phyloP scores from a whole-genome alignment of 345 rosid species.

The Sonneratia alba region DNA sequence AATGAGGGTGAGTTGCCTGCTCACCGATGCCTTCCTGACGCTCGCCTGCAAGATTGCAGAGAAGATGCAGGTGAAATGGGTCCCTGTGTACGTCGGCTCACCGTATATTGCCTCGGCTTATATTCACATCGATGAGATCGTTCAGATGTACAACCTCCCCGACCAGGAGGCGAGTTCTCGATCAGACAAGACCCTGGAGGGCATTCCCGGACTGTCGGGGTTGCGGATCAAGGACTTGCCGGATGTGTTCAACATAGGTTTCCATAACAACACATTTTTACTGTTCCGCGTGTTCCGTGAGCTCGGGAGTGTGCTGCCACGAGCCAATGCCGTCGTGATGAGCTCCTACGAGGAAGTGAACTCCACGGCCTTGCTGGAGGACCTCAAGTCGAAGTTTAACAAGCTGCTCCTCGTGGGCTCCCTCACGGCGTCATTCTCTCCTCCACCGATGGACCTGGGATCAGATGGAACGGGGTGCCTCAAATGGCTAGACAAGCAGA shows the following conservation, averaged over 20 bases:
- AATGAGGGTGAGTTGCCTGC: slow-evolving; percentile 1
- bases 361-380: slow-evolving; percentile 14
- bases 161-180: not conserved
- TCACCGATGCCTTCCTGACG: not conserved
- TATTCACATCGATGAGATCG: slow-evolving; percentile 21
- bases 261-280: slow-evolving; percentile 8
- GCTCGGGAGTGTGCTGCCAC: slow-evolving; percentile 28
- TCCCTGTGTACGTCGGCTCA: slow-evolving; percentile 27
- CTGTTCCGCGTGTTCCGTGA: slow-evolving; percentile 24
- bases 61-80: slow-evolving; percentile 32
- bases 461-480: slow-evolving; percentile 35
- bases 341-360: slow-evolving; percentile 39
- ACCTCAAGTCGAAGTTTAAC: slow-evolving; percentile 29
- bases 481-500: slow-evolving; percentile 38
- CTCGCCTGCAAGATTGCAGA: not conserved
- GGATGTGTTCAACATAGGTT: slow-evolving; percentile 16
- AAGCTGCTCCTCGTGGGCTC: slow-evolving; percentile 23
- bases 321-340: slow-evolving; percentile 27
- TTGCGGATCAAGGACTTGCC: slow-evolving; percentile 33
- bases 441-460: not conserved
- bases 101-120: slow-evolving; percentile 22
- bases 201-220: slow-evolving; percentile 37
- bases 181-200: not conserved
- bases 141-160: not conserved
- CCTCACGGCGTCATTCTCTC: slow-evolving; percentile 6